Conservation (phyloP, 495 filamentous ascomycete genomes). For the Penicillium antarcticum region DNA sequence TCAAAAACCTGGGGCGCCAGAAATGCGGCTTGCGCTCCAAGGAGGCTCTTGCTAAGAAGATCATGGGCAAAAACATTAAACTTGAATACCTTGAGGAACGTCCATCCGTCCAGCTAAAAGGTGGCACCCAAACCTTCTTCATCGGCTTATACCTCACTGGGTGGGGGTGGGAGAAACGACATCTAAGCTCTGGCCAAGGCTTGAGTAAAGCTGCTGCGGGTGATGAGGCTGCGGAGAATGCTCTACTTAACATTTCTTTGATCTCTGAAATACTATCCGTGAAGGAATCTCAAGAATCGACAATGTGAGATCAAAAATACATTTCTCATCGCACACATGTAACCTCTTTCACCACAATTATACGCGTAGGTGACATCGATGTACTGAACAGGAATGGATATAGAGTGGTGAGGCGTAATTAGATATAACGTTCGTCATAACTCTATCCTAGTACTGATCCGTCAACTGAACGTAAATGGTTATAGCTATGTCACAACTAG, state of each 20-base stretch:
- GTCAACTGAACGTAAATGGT: too few relatives aligned
- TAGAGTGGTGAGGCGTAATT: too few relatives aligned
- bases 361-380: too few relatives aligned
- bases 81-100: slow-evolving; percentile 62
- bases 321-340: too few relatives aligned
- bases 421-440: too few relatives aligned
- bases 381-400: too few relatives aligned
- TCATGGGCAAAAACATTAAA: slow-evolving; percentile 58
- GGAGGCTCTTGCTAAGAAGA: slow-evolving; percentile 50
- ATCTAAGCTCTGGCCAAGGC: slow-evolving; percentile 66
- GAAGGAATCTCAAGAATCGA: slow-evolving; percentile 39
- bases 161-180: slow-evolving; percentile 62
- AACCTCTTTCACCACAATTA: too few relatives aligned
- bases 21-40: slow-evolving; percentile 42
- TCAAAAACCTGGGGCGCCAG: slow-evolving; percentile 35
- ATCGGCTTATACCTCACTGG: slow-evolving; percentile 72
- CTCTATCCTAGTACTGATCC: too few relatives aligned
- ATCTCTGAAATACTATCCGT: slow-evolving; percentile 52
- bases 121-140: slow-evolving; percentile 58
- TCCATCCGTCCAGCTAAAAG: slow-evolving; percentile 49
- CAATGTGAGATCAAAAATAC: background rate
- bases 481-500: too few relatives aligned
- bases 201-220: slow-evolving; percentile 72
- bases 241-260: slow-evolving; percentile 56
- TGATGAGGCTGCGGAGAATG: slow-evolving; percentile 62